Evolutionary conservation across 495 filamentous ascomycete genomes (phyloP).

Genomic region (Penicillium antarcticum): DNA sequence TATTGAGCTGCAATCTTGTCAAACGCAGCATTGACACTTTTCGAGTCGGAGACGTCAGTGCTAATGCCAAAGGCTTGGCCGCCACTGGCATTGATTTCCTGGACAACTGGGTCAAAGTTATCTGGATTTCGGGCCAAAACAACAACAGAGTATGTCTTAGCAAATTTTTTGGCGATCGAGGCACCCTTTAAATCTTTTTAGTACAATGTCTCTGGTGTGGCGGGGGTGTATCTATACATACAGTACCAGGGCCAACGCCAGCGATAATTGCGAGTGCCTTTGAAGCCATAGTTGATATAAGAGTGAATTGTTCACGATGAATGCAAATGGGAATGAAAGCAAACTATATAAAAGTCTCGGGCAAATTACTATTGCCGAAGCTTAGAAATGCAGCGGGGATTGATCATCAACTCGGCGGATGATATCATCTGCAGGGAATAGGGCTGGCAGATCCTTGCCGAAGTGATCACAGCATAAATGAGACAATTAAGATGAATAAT

Average conservation of each 20-base stretch:
- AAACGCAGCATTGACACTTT: constrained; percentile 64
- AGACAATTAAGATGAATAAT: constrained; percentile 3
- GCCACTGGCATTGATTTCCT: constrained; percentile 66
- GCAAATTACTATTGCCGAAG: constrained; percentile 10
- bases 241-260: constrained; percentile 72
- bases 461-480: not conserved
- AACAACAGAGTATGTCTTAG: constrained; percentile 69
- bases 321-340: not conserved
- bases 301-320: not conserved
- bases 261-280: constrained; percentile 66
- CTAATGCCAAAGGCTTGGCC: constrained; percentile 75
- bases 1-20: constrained; percentile 59
- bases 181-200: constrained; percentile 38
- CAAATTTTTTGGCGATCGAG: constrained; percentile 64
- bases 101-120: constrained; percentile 64
- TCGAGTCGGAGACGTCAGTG: constrained; percentile 64
- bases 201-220: not conserved
- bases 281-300: constrained; percentile 24
- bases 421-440: constrained; percentile 21
- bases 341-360: constrained; percentile 8
- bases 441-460: constrained; percentile 7
- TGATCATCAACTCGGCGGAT: constrained; percentile 25
- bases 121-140: constrained; percentile 67
- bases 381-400: constrained; percentile 30
- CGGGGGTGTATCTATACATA: constrained; percentile 18